Base-by-base conservation (phyloP, 768 basidiomycete genomes). In the Pleurotus tuber-regium region DNA sequence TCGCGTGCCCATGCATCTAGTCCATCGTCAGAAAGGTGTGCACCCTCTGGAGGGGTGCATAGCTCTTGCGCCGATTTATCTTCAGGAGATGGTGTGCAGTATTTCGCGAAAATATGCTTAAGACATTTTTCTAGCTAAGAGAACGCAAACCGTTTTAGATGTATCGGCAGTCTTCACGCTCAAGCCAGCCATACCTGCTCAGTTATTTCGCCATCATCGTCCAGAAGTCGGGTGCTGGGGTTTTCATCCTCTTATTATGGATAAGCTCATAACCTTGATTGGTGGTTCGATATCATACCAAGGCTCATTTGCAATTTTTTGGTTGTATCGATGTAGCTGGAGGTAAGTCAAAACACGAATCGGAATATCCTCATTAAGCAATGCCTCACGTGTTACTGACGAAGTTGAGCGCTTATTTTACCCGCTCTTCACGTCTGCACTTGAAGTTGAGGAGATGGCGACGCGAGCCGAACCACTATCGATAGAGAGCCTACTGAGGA, bases 401-500 rank as follows among this genome's bases (percentile, higher is more conserved):
- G n/a, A n/a, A n/a, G n/a, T n/a, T n/a, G n/a, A n/a, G n/a, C n/a
- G n/a, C n/a, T n/a, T n/a, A n/a, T n/a, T n/a, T n/a, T n/a, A n/a
- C n/a, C n/a, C n/a, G n/a, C n/a, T n/a, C n/a, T n/a, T n/a, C n/a
- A n/a, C n/a, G n/a, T n/a, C n/a, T n/a, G n/a, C n/a, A n/a, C n/a
- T n/a, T n/a, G n/a, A n/a, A n/a, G n/a, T n/a, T n/a, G n/a, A n/a
- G n/a, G n/a, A n/a, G n/a, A 84, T 86, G 76, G 61, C 77, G 58
- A 60, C 68, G 16, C 72, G 74, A 57, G 56, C 79, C 39, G 82
- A 87, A 63, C 95, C 95, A 1, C 72, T 97, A 33, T 96, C 93
- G 4, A 95, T 98, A 54, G 92, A 97, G 63, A 76, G 81, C 30
- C 71, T 98, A 54, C 75, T 98, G 21, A 83, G 88, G 59, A 89